Conservation (phyloP, 2,329 filamentous ascomycete genomes). For the Botryotinia convoluta region DNA sequence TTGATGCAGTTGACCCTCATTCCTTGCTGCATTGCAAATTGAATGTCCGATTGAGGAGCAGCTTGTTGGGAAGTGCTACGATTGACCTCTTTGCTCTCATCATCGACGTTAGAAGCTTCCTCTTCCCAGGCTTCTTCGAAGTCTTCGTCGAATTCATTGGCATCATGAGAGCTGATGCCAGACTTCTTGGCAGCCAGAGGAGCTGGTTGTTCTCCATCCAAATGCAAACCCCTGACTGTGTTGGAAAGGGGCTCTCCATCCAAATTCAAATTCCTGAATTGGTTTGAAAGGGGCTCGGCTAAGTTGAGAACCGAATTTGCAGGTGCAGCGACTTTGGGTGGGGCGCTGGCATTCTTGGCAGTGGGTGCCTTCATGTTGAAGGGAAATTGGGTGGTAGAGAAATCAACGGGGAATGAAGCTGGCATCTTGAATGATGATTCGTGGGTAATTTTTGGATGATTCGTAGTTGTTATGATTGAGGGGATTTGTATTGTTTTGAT, state of each 20-base stretch:
- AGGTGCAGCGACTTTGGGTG: no score
- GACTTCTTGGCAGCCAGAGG: rapidly evolving
- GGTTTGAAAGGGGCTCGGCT: neutral
- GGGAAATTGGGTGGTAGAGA: neutral
- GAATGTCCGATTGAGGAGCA: rapidly evolving
- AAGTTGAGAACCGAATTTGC: rapidly evolving
- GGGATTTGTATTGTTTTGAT: neutral
- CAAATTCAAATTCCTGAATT: neutral
- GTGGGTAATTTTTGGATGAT: neutral
- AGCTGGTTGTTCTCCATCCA: neutral
- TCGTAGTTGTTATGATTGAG: neutral
- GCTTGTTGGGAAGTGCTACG: no score
- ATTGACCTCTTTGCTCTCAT: neutral
- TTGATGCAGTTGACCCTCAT: neutral
- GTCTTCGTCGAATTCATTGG: neutral
- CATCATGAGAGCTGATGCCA: neutral
- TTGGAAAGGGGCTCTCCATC: no score
- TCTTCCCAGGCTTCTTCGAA: neutral
- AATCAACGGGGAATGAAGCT: neutral
- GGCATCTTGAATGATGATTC: neutral
- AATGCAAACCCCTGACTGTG: neutral
- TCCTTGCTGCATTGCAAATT: neutral
- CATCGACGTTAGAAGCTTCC: neutral
- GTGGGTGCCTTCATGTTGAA: neutral
- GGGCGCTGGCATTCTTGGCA: neutral